These are phyloP conservation scores for Penicillium hordei DNA, from an alignment of 2,329 filamentous ascomycete genomes.

Conservation along the genomic window DNA sequence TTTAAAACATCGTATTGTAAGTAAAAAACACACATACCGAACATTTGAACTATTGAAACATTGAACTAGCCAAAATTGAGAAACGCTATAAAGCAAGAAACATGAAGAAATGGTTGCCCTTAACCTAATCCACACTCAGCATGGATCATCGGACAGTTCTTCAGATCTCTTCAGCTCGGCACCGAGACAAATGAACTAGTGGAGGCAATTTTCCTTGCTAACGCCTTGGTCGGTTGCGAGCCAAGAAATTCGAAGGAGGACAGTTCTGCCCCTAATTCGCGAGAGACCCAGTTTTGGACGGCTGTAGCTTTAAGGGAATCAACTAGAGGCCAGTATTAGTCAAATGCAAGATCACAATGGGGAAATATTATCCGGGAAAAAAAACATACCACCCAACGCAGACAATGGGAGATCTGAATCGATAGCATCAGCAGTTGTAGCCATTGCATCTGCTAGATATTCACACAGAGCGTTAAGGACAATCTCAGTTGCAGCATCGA, in stretches of 20 bases:
- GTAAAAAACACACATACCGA: not conserved
- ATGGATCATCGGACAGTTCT: not conserved
- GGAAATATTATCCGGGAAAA: not conserved
- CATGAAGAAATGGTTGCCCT: not conserved
- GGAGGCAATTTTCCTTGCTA: slow-evolving; percentile 22
- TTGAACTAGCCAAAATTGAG: not conserved
- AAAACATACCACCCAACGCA: slow-evolving; percentile 21
- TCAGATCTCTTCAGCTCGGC: slow-evolving; percentile 12
- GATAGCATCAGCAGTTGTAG: slow-evolving; percentile 21
- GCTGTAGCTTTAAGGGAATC: slow-evolving; percentile 25
- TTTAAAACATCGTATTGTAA: not conserved
- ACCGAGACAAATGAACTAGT: slow-evolving; percentile 20
- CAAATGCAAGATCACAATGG: not conserved
- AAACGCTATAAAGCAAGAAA: not conserved
- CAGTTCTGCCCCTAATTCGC: slow-evolving; percentile 22
- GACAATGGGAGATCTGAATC: slow-evolving; percentile 24
- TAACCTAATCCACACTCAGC: not conserved
- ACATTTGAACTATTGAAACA: not conserved
- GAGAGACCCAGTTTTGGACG: slow-evolving; percentile 25
- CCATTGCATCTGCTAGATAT: slow-evolving; percentile 25
- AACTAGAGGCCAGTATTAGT: slow-evolving; percentile 15
- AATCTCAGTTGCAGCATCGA: slow-evolving; percentile 14
- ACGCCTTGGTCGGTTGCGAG: slow-evolving; percentile 20
- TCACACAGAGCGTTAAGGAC: slow-evolving; percentile 17
- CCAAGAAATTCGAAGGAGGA: slow-evolving; percentile 27